Percentiles rank a stretch among this genome's conserved stretches.
phyloP scores from a whole-genome alignment of 83 land plant genomes.

The Thuja plicata region DNA sequence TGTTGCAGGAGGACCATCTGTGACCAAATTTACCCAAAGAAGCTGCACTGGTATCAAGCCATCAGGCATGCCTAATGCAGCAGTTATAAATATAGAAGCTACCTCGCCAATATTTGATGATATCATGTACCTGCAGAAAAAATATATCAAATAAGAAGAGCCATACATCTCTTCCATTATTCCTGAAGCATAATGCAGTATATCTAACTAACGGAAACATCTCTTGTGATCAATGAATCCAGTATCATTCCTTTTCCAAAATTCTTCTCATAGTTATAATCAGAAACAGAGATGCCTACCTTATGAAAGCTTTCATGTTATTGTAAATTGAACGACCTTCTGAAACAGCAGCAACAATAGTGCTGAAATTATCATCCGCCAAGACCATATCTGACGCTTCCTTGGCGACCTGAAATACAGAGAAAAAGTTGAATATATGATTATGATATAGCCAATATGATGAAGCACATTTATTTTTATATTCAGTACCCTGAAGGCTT shows the following conservation, averaged over 20 bases:
- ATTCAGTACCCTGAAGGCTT: not conserved
- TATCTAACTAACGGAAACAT: not conserved
- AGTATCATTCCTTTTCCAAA: not conserved
- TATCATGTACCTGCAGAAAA: slow-evolving; percentile 44
- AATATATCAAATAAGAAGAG: not conserved
- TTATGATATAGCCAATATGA: not conserved
- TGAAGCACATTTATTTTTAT: not conserved
- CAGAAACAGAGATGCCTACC: slow-evolving; percentile 21
- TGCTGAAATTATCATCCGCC: slow-evolving; percentile 55
- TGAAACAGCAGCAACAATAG: slow-evolving; percentile 53
- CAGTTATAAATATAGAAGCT: slow-evolving; percentile 53
- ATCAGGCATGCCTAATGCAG: slow-evolving; percentile 58
- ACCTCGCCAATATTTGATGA: slow-evolving; percentile 57
- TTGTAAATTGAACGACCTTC: slow-evolving; percentile 58
- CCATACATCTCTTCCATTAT: not conserved
- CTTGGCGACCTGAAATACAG: slow-evolving; percentile 41
- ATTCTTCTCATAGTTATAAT: not conserved
- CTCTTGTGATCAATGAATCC: not conserved
- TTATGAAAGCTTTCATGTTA: slow-evolving; percentile 58
- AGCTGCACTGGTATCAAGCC: slow-evolving; percentile 54
- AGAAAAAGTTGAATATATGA: not conserved
- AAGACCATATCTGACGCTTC: slow-evolving; percentile 57
- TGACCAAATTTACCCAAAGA: slow-evolving; percentile 56
- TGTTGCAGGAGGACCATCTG: slow-evolving; percentile 60
- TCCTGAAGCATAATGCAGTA: not conserved